A percentile compares a stretch with the other conserved stretches of the same genome.
Evolutionary conservation across 345 rosid genomes (phyloP).

Genomic region (Citrus australasica): DNA sequence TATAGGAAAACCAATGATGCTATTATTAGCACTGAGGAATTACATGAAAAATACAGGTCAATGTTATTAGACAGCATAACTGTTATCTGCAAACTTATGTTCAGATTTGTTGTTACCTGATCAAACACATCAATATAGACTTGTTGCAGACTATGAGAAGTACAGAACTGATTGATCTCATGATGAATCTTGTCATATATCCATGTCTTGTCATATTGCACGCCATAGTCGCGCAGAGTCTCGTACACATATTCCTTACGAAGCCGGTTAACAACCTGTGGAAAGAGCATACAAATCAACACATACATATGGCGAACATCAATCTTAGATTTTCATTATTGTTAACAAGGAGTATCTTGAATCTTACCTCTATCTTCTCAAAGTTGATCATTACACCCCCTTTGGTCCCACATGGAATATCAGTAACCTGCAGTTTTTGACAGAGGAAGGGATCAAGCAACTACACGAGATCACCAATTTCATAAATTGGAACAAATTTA

Average conservation of each 20-base stretch:
- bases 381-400: conserved; percentile 94
- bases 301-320: not conserved
- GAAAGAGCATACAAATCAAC: conserved; percentile 9
- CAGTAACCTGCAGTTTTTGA: conserved; percentile 53
- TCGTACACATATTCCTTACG: conserved; percentile 78
- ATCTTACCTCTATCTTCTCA: conserved; percentile 83
- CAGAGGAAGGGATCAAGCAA: conserved; percentile 1
- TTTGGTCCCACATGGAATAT: conserved; percentile 95
- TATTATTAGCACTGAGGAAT: not conserved
- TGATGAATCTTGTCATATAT: conserved; percentile 98
- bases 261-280: conserved; percentile 83
- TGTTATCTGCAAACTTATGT: not conserved
- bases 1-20: not conserved
- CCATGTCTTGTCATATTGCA: conserved; percentile 88
- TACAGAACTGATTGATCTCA: conserved; percentile 97
- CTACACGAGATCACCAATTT: conserved; percentile 10
- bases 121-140: conserved; percentile 95
- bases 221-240: conserved; percentile 78
- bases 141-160: conserved; percentile 90
- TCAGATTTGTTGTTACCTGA: conserved; percentile 48
- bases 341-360: not conserved
- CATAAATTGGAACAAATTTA: conserved; percentile 5
- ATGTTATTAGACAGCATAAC: not conserved
- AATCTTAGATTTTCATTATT: not conserved
- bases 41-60: not conserved